Conservation (phyloP, 345 rosid genomes). For the Camelina sativa region DNA sequence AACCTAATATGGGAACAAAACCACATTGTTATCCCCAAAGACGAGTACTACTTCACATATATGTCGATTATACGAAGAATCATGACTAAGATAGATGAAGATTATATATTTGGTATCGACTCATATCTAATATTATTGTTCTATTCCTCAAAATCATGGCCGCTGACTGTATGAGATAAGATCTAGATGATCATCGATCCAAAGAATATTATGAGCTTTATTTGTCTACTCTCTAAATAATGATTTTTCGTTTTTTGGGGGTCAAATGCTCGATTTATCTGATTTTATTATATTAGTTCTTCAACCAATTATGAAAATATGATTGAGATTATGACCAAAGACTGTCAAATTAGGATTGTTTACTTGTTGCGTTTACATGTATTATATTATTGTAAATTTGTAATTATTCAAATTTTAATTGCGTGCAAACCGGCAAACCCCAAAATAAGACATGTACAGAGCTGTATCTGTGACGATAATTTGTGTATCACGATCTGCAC, state of each 20-base stretch:
- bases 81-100: background rate
- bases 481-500: background rate
- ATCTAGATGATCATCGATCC: background rate
- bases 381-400: background rate
- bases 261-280: constrained; percentile 6
- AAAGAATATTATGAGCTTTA: background rate
- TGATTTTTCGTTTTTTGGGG: background rate
- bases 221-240: constrained; percentile 1
- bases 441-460: background rate
- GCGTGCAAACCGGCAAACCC: background rate
- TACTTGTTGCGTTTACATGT: constrained; percentile 5
- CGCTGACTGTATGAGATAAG: background rate
- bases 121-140: background rate
- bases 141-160: background rate
- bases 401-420: constrained; percentile 8
- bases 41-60: background rate
- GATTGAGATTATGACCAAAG: constrained; percentile 17
- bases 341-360: constrained; percentile 15
- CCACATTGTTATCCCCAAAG: background rate
- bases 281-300: constrained; percentile 1
- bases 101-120: background rate
- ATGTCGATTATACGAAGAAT: background rate
- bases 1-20: constrained; percentile 6
- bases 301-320: background rate
- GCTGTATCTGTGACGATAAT: background rate